Evolutionary conservation across 2,329 filamentous ascomycete genomes (phyloP), one percentile per base, ranked within the genome.

Genomic region (Penicillium verrucosum): DNA sequence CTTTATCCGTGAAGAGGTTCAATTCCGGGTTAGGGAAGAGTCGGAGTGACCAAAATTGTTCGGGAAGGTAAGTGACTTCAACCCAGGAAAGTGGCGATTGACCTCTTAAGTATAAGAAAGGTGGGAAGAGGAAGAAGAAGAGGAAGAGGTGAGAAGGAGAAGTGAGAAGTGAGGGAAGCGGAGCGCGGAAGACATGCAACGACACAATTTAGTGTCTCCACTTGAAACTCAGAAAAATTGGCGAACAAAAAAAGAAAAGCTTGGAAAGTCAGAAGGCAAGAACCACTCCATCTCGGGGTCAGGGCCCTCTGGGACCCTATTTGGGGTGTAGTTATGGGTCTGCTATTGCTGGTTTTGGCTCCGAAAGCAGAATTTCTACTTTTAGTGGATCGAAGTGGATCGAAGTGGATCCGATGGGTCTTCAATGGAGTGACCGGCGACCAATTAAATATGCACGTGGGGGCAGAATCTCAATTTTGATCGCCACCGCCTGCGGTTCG

Each of bases 391-490:
- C 48, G 21, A 46, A 46, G 60, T 59, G 58, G 63, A 40, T 37
- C 48, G 25, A 46, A 46, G 60, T 59, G 58, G 63, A 40, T 37
- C 50, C 4, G 11, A 27, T 49, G 54, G 53, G 23, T 41, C 38
- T 38, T 6, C 30, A 38, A 60, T 57, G 50, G 49, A 56, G 47
- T 1, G 38, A 21, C 59, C 59, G 51, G 27, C 30, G 60, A n/a
- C 69, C 69, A 72, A 72, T 71, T 27, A 68, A 49, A 16, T 4
- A 4, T n/a, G 60, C 69, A 72, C 69, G 69, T 71, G 69, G 58
- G 25, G 65, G 68, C 68, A 71, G 65, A 69, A 70, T 66, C 23
- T 2, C 40, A 30, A 29, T 27, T 37, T 27, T 32, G 60, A 61
- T 63, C 50, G 51, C 25, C 49, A 43, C 52, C 55, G 49, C 49